Evolutionary conservation across 148 eudicot genomes (phyloP).

Genomic region (Mesembryanthemum crystallinum): DNA sequence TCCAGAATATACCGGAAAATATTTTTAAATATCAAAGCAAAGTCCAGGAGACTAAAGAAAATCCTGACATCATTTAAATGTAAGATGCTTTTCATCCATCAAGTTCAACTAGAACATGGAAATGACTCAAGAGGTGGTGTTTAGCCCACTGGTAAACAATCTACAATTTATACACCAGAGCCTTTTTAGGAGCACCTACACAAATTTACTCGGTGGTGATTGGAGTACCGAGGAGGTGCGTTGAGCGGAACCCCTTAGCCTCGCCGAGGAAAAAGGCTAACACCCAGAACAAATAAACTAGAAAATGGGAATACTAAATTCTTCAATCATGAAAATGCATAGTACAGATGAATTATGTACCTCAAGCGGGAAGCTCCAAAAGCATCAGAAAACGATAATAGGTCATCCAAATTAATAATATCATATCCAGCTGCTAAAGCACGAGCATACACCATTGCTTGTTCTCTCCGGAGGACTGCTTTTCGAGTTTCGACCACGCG

Average conservation of each 20-base stretch:
- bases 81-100: not conserved
- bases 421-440: conserved; percentile 83
- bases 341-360: conserved; percentile 27
- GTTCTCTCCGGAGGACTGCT: conserved; percentile 71
- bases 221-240: no score
- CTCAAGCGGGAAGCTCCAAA: conserved; percentile 89
- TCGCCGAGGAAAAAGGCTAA: no score
- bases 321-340: not conserved
- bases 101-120: not conserved
- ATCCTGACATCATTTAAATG: not conserved
- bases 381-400: conserved; percentile 64
- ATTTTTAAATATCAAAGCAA: not conserved
- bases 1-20: not conserved
- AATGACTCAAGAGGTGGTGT: no score
- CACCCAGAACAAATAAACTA: not conserved
- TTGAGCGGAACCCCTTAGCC: no score
- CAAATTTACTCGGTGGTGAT: no score
- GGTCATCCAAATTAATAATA: conserved; percentile 58
- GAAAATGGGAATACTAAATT: not conserved
- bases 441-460: conserved; percentile 92
- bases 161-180: no score
- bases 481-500: conserved; percentile 78
- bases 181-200: no score
- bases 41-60: not conserved
- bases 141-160: no score